A percentile compares a stretch with the other conserved stretches of the same genome.
phyloP scores from a whole-genome alignment of 495 filamentous ascomycete species.

The Trichocladium antarcticum region DNA sequence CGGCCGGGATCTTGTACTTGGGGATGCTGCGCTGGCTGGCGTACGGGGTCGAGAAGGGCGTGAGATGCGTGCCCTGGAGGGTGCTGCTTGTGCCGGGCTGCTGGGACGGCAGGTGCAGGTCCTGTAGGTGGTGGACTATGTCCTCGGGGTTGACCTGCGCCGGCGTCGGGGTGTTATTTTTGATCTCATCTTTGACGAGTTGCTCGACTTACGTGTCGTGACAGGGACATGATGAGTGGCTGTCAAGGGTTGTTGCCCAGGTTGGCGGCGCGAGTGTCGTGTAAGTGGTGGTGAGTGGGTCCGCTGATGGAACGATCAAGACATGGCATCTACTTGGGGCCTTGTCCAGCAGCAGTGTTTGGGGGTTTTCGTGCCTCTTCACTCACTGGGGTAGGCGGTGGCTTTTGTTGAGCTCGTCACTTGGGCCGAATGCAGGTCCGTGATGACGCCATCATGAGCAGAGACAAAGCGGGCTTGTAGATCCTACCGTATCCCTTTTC shows the following conservation, averaged over 20 bases:
- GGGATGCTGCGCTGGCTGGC: slow-evolving; percentile 50
- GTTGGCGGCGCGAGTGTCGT: not conserved
- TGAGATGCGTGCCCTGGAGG: slow-evolving; percentile 34
- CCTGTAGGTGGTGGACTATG: slow-evolving; percentile 44
- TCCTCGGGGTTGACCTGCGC: slow-evolving; percentile 56
- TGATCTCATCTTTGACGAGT: not conserved
- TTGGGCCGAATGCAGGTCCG: no score
- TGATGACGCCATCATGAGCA: no score
- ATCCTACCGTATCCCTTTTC: no score
- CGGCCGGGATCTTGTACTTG: slow-evolving; percentile 53
- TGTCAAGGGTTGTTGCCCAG: not conserved
- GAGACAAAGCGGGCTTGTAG: no score
- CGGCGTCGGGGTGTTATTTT: no score
- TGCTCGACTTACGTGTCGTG: slow-evolving; percentile 16
- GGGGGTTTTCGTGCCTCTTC: no score
- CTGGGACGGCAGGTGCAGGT: slow-evolving; percentile 30
- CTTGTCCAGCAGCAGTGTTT: no score
- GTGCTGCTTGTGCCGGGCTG: slow-evolving; percentile 21
- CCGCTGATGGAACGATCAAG: not conserved
- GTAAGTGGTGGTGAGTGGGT: not conserved
- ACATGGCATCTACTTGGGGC: no score
- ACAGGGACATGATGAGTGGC: slow-evolving; percentile 15
- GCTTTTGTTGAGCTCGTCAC: no score
- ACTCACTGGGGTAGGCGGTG: no score
- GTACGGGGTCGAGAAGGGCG: slow-evolving; percentile 55